Base-by-base conservation (phyloP, 441 rosid species). In the Pelargonium exstipulatum region DNA sequence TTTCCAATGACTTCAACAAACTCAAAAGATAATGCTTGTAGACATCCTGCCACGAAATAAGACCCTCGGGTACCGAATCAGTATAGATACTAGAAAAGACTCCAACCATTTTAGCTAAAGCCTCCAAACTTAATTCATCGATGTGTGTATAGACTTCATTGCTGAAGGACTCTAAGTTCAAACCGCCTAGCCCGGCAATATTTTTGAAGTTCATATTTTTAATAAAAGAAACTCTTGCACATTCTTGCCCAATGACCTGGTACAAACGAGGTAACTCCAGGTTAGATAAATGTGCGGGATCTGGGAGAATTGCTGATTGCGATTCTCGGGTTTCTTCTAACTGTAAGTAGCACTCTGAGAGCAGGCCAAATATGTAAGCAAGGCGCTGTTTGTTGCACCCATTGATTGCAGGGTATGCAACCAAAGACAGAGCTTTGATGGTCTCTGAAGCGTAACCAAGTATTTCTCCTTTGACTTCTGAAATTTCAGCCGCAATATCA, bases 381-480 rank as follows among this genome's bases (percentile, higher is more conserved):
- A 95, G 92, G 65, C 96, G 92, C 71, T 80, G 84, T 78, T 95
- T 95, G 79, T 91, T 86, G 84, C 79, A 73, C 58, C 99, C 99
- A 76, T 95, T 87, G 83, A 91, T 76, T 43, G 83, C 88, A 71
- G 99, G 98, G 84, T 90, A 91, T 63, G 86, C 90, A 53, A 80
- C 65, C 64, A 69, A 74, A 69, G 83, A 83, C 72, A 91, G 66
- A 45, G 84, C 80, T 75, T 84, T 82, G 78, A 92, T 84, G 65
- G 95, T 85, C 81, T 86, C 90, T 65, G 79, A 71, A 79, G 89
- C 90, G 82, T 64, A 79, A 71, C 80, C 71, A 71, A 87, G 74
- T 74, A 91, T 81, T 71, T 91, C 92, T 79, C 74, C 87, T 79
- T 79, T 87, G 69, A 88, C 79, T 72, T 83, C 89, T 67, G 85